phyloP scores from a whole-genome alignment of 163 green algal genomes.

The Chloromonas sp. region DNA sequence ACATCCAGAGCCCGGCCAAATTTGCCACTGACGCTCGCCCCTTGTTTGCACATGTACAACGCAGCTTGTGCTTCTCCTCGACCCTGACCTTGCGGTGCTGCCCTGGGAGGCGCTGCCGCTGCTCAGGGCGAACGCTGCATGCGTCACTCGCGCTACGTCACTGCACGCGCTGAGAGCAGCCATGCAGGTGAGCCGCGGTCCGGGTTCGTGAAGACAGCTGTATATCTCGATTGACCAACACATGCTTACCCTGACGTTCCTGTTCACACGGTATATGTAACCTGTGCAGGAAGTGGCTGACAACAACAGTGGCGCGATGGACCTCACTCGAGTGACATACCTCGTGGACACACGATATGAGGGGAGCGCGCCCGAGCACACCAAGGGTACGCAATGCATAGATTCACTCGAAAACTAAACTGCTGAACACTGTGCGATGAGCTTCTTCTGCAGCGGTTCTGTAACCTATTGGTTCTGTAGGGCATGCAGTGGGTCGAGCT shows the following conservation, averaged over 20 bases:
- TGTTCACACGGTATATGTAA: neutral
- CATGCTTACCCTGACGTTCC: too few species aligned
- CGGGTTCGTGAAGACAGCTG: too few species aligned
- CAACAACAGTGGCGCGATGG: conserved; percentile 6
- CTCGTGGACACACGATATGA: conserved; percentile 37
- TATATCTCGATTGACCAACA: too few species aligned
- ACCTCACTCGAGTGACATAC: conserved; percentile 30
- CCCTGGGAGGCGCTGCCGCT: conserved; percentile 34
- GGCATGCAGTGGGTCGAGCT: too few species aligned
- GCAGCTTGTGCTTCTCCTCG: conserved; percentile 40
- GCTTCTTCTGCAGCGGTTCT: too few species aligned
- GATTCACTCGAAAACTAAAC: too few species aligned
- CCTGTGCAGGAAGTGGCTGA: neutral
- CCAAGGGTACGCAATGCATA: conserved; percentile 7
- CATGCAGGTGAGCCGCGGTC: neutral
- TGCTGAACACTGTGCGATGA: too few species aligned
- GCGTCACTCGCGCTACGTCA: conserved; percentile 23
- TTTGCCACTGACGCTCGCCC: too few species aligned
- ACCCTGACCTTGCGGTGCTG: conserved; percentile 29
- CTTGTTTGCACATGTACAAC: too few species aligned
- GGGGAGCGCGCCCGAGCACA: conserved; percentile 22
- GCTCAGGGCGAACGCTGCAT: conserved; percentile 19
- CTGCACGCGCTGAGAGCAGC: conserved; percentile 22
- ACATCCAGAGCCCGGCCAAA: too few species aligned
- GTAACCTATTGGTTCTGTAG: too few species aligned